These are phyloP conservation scores for Mucor piriformis DNA, from an alignment of 371 early-diverging fungal species.

Conservation along the genomic window DNA sequence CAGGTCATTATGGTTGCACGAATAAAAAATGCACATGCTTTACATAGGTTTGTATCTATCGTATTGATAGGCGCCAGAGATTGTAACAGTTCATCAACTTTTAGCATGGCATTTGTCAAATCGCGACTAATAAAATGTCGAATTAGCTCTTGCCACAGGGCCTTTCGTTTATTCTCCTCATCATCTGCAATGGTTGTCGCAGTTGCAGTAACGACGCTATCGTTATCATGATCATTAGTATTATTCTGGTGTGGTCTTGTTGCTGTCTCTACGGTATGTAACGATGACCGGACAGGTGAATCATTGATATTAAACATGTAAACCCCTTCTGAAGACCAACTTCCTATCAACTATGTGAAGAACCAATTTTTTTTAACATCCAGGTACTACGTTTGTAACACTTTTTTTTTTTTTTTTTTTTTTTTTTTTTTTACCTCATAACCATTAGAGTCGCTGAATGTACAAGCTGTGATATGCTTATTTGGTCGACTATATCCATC, in stretches of 20 bases:
- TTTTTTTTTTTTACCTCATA: slow-evolving; percentile 32
- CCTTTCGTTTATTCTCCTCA: too few relatives aligned
- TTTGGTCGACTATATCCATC: slow-evolving; percentile 20
- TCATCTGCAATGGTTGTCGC: too few relatives aligned
- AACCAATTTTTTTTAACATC: too few relatives aligned
- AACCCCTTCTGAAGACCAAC: slow-evolving; percentile 61
- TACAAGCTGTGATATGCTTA: slow-evolving; percentile 45
- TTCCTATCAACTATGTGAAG: slow-evolving; percentile 62
- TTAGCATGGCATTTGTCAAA: not conserved
- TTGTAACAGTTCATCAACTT: not conserved
- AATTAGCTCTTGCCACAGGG: too few relatives aligned
- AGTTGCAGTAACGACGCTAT: not conserved
- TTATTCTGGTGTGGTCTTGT: not conserved
- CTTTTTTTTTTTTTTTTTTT: not conserved
- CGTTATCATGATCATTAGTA: not conserved
- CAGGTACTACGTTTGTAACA: too few relatives aligned
- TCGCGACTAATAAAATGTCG: too few relatives aligned
- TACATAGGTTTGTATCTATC: not conserved
- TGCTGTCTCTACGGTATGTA: not conserved
- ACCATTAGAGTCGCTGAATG: slow-evolving; percentile 47
- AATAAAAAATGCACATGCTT: not conserved
- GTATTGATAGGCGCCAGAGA: not conserved
- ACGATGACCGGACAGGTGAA: slow-evolving; percentile 6
- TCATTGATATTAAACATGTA: slow-evolving; percentile 65
- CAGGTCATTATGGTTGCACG: not conserved